phyloP scores from a whole-genome alignment of 768 basidiomycete genomes.

The Fistulinella prunicolor region DNA sequence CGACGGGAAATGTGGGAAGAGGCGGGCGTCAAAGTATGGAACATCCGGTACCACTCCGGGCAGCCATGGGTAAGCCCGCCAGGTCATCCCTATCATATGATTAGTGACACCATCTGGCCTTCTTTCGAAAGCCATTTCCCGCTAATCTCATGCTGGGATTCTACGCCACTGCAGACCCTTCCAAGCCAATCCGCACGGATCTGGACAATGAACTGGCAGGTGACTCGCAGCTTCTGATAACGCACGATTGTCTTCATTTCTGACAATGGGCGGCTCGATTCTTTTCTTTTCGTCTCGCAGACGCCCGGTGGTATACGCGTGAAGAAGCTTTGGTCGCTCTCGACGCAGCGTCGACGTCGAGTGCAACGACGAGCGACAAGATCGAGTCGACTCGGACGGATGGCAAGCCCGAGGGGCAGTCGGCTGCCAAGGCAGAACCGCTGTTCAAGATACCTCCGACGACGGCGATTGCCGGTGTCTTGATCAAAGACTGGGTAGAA shows the following conservation, averaged over 20 bases:
- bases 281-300: constrained; percentile 37
- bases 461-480: constrained; percentile 79
- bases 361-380: constrained; percentile 30
- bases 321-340: constrained; percentile 67
- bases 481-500: constrained; percentile 80
- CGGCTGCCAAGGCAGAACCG: constrained; percentile 37
- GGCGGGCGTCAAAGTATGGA: constrained; percentile 83
- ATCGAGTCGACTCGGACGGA: constrained; percentile 12
- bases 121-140: constrained; percentile 70
- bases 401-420: constrained; percentile 22
- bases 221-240: constrained; percentile 20
- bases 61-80: constrained; percentile 75
- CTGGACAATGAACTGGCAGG: constrained; percentile 96
- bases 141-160: constrained; percentile 90
- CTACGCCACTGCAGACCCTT: constrained; percentile 73
- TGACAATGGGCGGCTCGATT: background rate
- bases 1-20: constrained; percentile 94
- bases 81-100: background rate
- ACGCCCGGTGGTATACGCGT: constrained; percentile 87
- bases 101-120: background rate
- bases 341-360: constrained; percentile 18
- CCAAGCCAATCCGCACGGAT: constrained; percentile 74
- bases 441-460: constrained; percentile 72
- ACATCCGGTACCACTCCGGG: constrained; percentile 79
- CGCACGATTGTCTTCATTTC: background rate